A percentile compares a stretch with the other conserved stretches of the same genome.
phyloP scores from a whole-genome alignment of 805 yeast species.

The Huiozyma naganishii region DNA sequence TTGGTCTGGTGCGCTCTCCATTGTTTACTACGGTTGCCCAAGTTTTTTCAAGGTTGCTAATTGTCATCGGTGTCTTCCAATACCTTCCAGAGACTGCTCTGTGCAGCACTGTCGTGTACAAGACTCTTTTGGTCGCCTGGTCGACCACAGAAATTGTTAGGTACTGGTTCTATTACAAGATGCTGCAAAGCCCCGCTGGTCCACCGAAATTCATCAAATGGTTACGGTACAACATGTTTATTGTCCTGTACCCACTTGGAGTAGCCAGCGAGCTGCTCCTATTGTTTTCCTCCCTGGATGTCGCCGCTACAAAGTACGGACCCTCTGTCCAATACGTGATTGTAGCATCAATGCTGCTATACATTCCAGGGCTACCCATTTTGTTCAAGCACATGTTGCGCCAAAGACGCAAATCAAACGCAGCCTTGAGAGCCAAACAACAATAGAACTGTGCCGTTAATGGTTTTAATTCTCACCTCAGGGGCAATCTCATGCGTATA shows the following conservation, averaged over 20 bases:
- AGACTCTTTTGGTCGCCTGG: conserved; percentile 75
- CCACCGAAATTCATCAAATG: conserved; percentile 61
- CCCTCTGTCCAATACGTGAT: conserved; percentile 43
- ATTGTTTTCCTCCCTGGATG: conserved; percentile 58
- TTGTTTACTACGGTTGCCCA: conserved; percentile 75
- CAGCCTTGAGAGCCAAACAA: conserved; percentile 19
- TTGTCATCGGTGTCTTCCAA: conserved; percentile 74
- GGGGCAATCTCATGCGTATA: neutral
- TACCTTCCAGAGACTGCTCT: conserved; percentile 59
- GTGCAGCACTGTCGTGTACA: conserved; percentile 41
- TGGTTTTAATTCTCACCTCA: neutral
- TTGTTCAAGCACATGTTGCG: conserved; percentile 79
- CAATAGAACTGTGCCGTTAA: conserved; percentile 1
- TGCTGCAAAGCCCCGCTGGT: conserved; percentile 13
- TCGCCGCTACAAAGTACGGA: conserved; percentile 48
- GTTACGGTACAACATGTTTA: conserved; percentile 76
- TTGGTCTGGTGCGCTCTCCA: conserved; percentile 81
- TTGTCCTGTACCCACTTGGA: conserved; percentile 80
- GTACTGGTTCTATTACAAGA: conserved; percentile 59
- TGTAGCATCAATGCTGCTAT: conserved; percentile 47
- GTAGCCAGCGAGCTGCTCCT: conserved; percentile 75
- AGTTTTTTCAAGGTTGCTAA: conserved; percentile 71
- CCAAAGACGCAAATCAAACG: conserved; percentile 74
- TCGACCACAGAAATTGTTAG: conserved; percentile 87
- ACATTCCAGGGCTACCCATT: conserved; percentile 80